These are phyloP conservation scores for Alnus glutinosa DNA, from an alignment of 306 rosid species.

Conservation along the genomic window DNA sequence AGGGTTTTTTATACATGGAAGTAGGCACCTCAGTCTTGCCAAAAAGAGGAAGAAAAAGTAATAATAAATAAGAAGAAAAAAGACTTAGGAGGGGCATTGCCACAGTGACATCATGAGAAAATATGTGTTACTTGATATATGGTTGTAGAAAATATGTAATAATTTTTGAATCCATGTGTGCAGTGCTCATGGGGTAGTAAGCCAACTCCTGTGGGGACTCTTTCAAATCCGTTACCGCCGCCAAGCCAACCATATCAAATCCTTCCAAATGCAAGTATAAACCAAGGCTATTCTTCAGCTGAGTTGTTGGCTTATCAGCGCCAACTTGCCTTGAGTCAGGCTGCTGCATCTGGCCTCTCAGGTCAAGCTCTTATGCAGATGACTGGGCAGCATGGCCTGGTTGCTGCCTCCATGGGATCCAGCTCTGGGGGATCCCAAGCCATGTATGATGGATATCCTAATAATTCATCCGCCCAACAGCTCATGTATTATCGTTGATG, in stretches of 20 bases:
- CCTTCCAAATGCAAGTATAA: constrained; percentile 61
- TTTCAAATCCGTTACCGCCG: constrained; percentile 53
- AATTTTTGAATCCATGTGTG: constrained; percentile 19
- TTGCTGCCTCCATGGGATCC: constrained; percentile 61
- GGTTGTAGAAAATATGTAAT: constrained; percentile 1
- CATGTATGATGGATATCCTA: constrained; percentile 68
- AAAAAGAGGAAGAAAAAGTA: not conserved
- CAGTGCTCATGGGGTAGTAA: constrained; percentile 72
- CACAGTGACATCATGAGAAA: too few relatives aligned
- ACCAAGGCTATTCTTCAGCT: constrained; percentile 71
- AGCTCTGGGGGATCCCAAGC: constrained; percentile 61
- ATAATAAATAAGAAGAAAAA: not conserved
- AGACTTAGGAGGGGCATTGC: not conserved
- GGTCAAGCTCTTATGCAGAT: constrained; percentile 64
- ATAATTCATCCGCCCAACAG: constrained; percentile 67
- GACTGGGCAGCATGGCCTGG: constrained; percentile 58
- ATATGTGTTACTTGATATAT: not conserved
- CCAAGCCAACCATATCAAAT: constrained; percentile 68
- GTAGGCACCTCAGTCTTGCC: too few relatives aligned
- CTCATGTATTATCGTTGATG: constrained; percentile 66
- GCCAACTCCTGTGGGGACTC: constrained; percentile 66
- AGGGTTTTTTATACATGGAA: too few relatives aligned
- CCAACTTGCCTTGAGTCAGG: constrained; percentile 72
- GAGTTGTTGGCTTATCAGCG: constrained; percentile 77
- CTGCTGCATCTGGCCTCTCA: constrained; percentile 64